A percentile compares a stretch with the other conserved stretches of the same genome.
phyloP scores from a whole-genome alignment of 2,329 filamentous ascomycete species.

The Penicillium crustosum region DNA sequence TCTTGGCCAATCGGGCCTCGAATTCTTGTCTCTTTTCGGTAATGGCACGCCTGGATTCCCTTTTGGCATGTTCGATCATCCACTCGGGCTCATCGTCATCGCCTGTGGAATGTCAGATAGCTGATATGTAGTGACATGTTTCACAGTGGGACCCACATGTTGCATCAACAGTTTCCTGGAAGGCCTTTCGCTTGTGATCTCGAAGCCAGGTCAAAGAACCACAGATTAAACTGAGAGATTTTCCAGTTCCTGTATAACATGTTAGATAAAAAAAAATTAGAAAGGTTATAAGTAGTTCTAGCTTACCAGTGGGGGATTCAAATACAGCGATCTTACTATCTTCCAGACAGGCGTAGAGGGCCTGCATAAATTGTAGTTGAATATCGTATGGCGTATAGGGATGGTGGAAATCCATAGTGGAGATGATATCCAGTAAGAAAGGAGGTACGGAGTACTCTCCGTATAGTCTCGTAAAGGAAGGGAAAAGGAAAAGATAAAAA shows the following conservation, averaged over 20 bases:
- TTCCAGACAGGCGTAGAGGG: slow-evolving; percentile 76
- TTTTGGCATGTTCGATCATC: slow-evolving; percentile 75
- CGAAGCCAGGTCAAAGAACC: slow-evolving; percentile 89
- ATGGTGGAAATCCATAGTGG: slow-evolving; percentile 69
- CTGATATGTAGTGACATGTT: not conserved
- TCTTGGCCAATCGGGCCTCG: slow-evolving; percentile 66
- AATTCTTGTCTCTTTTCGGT: slow-evolving; percentile 67
- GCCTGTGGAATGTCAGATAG: slow-evolving; percentile 31
- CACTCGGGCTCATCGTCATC: slow-evolving; percentile 77
- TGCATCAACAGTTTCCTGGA: slow-evolving; percentile 57
- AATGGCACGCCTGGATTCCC: slow-evolving; percentile 66
- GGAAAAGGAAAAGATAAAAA: not conserved
- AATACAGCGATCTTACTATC: slow-evolving; percentile 81
- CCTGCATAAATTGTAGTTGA: slow-evolving; percentile 82
- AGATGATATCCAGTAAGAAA: not conserved
- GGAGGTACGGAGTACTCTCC: not conserved
- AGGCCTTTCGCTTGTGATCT: slow-evolving; percentile 65
- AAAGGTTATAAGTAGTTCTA: not conserved
- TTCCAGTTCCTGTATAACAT: slow-evolving; percentile 57
- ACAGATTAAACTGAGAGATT: slow-evolving; percentile 89
- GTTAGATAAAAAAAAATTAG: slow-evolving; percentile 12
- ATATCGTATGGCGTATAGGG: slow-evolving; percentile 86
- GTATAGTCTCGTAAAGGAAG: not conserved
- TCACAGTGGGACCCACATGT: slow-evolving; percentile 35
- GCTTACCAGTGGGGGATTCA: slow-evolving; percentile 82